Conservation (phyloP, 2,329 filamentous ascomycete species). For the Calonectria fujianensis region DNA sequence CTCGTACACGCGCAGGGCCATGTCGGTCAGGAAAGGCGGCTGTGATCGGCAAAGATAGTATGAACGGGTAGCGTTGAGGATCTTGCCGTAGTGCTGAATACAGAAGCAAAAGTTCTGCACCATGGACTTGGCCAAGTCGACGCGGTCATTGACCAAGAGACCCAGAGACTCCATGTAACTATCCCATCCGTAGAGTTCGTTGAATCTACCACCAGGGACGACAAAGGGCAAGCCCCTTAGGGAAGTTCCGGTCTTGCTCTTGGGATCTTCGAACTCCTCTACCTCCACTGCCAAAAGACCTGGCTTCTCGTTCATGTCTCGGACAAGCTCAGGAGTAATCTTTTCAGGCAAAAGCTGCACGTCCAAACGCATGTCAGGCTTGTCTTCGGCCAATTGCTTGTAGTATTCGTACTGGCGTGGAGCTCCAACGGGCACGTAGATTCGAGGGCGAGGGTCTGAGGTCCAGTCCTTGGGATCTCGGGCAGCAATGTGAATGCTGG, state of each 20-base stretch:
- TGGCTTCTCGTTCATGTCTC: slow-evolving; percentile 89
- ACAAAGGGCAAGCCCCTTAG: slow-evolving; percentile 92
- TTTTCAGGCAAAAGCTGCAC: slow-evolving; percentile 86
- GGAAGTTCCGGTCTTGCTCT: slow-evolving; percentile 77
- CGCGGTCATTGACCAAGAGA: slow-evolving; percentile 87
- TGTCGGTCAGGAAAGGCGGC: slow-evolving; percentile 97
- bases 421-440: slow-evolving; percentile 90
- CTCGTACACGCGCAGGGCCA: slow-evolving; percentile 95
- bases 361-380: slow-evolving; percentile 90
- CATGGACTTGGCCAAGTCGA: slow-evolving; percentile 94
- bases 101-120: slow-evolving; percentile 98
- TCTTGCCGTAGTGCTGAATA: slow-evolving; percentile 98
- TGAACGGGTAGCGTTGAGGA: slow-evolving; percentile 95
- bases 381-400: slow-evolving; percentile 82
- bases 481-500: slow-evolving; percentile 89
- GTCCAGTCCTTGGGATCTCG: slow-evolving; percentile 98
- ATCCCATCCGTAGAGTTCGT: slow-evolving; percentile 99
- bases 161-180: slow-evolving; percentile 99
- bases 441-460: slow-evolving; percentile 88
- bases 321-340: slow-evolving; percentile 87
- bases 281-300: slow-evolving; percentile 93
- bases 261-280: slow-evolving; percentile 81
- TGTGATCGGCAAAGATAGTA: slow-evolving; percentile 97
- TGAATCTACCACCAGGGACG: slow-evolving; percentile 98
- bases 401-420: slow-evolving; percentile 96